Base-by-base conservation (phyloP, 2,329 filamentous ascomycete species). In the Cladosporium sp. region DNA sequence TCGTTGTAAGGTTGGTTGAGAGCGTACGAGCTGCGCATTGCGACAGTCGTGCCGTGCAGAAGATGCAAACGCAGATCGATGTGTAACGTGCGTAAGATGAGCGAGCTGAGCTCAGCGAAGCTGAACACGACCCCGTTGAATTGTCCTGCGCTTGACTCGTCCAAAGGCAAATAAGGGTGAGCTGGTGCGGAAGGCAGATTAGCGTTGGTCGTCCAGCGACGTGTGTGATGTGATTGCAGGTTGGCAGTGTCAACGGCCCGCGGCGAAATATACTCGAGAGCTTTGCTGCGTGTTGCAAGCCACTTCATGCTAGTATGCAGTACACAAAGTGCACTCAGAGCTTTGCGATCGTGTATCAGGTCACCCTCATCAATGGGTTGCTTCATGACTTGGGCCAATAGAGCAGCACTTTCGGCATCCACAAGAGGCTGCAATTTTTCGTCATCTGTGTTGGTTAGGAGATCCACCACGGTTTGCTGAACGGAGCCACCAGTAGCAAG, bases 261-360 rank as follows among this genome's bases (percentile, higher is more conserved):
- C 55, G 83, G 80, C 19, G 90, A 93, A 67, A 97, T 91, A 69
- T 93, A 87, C 42, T 94, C 85, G 55, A 99, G 80, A 59, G 89
- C 82, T n/a, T 82, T 78, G 42, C 96, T 86, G 75, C 93, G 94
- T 66, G 88, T 88, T 19, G 89, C 87, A 37, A 99, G 84, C 94
- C 94, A 99, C 79, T 95, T 94, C 91, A 97, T 96, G 77, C 92
- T 97, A 51, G 92, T 97, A 73, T 96, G 95, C 37, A 99, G 79
- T 39, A 97, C 82, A 66, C 92, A 97, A 4, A 99, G 78, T 3
- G 88, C 88, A 43, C 88, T 85, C 28, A 97, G 88, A 3, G 87
- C 89, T 71, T 97, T 95, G 25, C 89, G 86, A 69, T 97, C 92
- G 43, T 89, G 88, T 63, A 97, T 92, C 51, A 97, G 87, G 71